phyloP scores from a whole-genome alignment of 2,329 filamentous ascomycete genomes.

The Xylaria digitata region DNA sequence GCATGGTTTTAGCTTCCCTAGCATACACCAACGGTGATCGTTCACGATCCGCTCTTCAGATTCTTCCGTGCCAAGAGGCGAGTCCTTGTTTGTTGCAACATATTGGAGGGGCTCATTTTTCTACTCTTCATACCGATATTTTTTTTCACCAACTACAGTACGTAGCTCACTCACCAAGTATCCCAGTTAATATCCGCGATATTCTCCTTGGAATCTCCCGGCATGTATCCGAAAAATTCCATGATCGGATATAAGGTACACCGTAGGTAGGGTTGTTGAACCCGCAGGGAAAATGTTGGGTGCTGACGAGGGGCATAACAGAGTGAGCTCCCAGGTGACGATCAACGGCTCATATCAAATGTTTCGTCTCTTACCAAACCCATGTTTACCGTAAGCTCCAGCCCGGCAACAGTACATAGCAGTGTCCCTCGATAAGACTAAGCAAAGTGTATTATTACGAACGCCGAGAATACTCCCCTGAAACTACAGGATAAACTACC shows the following conservation, averaged over 20 bases:
- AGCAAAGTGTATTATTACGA: no score
- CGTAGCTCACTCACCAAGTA: background rate
- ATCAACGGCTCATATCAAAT: conserved; percentile 26
- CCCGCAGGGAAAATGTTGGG: background rate
- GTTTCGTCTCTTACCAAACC: conserved; percentile 29
- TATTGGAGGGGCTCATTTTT: conserved; percentile 2
- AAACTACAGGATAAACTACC: no score
- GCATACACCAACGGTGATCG: conserved; percentile 40
- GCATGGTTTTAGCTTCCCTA: conserved; percentile 48
- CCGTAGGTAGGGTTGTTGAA: background rate
- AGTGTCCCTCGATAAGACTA: no score
- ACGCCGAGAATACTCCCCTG: no score
- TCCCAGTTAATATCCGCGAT: background rate
- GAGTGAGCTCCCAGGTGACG: conserved; percentile 8
- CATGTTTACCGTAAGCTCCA: conserved; percentile 4
- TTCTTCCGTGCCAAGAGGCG: conserved; percentile 27
- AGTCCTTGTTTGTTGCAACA: conserved; percentile 12
- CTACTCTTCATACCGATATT: background rate
- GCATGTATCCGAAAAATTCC: conserved; percentile 1
- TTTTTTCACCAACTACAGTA: background rate
- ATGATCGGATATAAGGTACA: conserved; percentile 11
- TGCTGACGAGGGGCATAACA: background rate
- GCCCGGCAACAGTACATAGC: background rate
- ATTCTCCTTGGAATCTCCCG: conserved; percentile 14
- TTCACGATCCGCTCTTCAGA: conserved; percentile 12